Percentiles rank a stretch among this genome's conserved stretches.
Conservation (phyloP, 169 alveolate species). For the Plasmodium vinckei region DNA sequence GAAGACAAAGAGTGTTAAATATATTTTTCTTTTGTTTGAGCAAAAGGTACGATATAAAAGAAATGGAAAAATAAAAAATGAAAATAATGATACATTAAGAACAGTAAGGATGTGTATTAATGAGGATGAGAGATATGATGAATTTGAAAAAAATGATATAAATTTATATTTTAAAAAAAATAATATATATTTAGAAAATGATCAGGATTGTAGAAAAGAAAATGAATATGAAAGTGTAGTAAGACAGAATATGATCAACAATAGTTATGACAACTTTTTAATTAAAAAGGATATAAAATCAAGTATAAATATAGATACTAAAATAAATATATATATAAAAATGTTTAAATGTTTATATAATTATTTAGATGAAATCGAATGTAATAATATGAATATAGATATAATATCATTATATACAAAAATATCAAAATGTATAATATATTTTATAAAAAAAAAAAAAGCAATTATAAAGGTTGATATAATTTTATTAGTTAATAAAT, state of each 20-base stretch:
- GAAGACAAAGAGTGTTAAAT: constrained; percentile 27
- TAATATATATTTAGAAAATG: not conserved
- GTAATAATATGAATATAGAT: constrained; percentile 40
- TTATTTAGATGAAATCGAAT: constrained; percentile 50
- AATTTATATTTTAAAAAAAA: not conserved
- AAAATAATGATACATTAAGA: not conserved
- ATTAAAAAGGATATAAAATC: constrained; percentile 26
- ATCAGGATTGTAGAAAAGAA: not conserved
- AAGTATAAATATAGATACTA: constrained; percentile 6
- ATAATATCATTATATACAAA: constrained; percentile 38
- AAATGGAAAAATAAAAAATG: not conserved
- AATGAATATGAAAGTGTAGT: constrained; percentile 25
- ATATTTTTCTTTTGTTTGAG: constrained; percentile 53
- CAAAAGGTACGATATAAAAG: constrained; percentile 26
- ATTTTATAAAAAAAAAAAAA: constrained; percentile 42
- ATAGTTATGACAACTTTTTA: constrained; percentile 20
- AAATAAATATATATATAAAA: constrained; percentile 42
- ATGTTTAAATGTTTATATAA: constrained; percentile 40
- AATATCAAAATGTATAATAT: constrained; percentile 38
- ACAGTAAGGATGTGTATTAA: not conserved
- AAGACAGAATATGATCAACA: constrained; percentile 22
- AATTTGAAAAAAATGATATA: not conserved
- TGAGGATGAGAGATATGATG: not conserved
- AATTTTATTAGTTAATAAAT: constrained; percentile 39
- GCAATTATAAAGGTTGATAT: constrained; percentile 14